These are phyloP conservation scores for Silene latifolia DNA, from an alignment of 148 eudicot genomes.

Conservation along the genomic window DNA sequence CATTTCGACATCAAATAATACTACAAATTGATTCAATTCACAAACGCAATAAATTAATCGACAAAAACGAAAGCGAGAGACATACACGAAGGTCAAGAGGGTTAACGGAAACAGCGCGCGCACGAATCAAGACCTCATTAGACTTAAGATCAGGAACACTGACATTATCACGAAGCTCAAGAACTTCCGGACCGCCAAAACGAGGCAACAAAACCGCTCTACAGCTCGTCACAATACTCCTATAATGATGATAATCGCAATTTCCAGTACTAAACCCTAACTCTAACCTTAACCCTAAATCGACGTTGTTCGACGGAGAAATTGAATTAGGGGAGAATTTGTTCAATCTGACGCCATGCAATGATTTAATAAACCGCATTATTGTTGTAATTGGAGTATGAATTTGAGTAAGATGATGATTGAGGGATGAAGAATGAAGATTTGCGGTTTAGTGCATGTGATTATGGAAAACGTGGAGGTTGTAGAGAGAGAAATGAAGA, in stretches of 20 bases:
- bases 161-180: constrained; percentile 57
- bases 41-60: background rate
- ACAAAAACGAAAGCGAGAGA: background rate
- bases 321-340: constrained; percentile 13
- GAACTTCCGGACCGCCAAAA: constrained; percentile 83
- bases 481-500: constrained; percentile 17
- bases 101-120: constrained; percentile 87
- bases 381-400: background rate
- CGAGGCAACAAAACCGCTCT: constrained; percentile 79
- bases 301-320: constrained; percentile 6
- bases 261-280: constrained; percentile 19
- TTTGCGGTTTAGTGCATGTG: background rate
- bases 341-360: constrained; percentile 21
- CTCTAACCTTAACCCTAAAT: constrained; percentile 38
- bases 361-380: constrained; percentile 51
- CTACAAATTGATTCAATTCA: background rate
- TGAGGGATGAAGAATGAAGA: background rate
- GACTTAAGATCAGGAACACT: constrained; percentile 73
- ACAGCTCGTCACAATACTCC: constrained; percentile 57
- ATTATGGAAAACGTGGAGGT: background rate
- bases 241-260: background rate
- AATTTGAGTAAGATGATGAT: too few relatives aligned
- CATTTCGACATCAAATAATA: background rate
- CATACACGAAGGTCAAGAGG: constrained; percentile 83
- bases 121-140: constrained; percentile 73